Percentiles rank a stretch among this genome's conserved stretches.
phyloP scores from a whole-genome alignment of 148 eudicot species.

The Gaultheria prostrata region DNA sequence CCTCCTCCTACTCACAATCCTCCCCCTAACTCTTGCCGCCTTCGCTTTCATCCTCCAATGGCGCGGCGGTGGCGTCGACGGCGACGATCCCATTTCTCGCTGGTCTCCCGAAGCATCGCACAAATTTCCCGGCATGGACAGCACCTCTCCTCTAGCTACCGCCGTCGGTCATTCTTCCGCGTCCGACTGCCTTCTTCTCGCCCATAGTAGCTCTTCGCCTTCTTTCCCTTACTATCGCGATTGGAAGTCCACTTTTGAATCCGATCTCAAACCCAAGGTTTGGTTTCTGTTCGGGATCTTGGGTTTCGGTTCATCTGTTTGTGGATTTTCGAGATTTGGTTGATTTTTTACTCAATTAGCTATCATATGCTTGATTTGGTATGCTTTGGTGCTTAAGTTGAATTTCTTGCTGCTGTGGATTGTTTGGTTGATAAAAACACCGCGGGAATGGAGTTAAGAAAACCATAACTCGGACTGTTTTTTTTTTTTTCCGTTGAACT shows the following conservation, averaged over 20 bases:
- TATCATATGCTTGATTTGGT: conserved; percentile 15
- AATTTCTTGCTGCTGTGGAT: background rate
- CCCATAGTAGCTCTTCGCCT: conserved; percentile 38
- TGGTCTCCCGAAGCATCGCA: conserved; percentile 63
- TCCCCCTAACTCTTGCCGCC: conserved; percentile 76
- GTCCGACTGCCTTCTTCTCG: conserved; percentile 51
- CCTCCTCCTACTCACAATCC: conserved; percentile 66
- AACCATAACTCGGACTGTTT: background rate
- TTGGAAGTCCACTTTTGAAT: conserved; percentile 57
- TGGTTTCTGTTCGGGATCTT: background rate
- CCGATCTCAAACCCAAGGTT: conserved; percentile 90
- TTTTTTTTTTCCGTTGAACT: background rate
- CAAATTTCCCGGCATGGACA: conserved; percentile 74
- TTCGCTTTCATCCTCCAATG: conserved; percentile 90
- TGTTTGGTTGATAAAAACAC: background rate
- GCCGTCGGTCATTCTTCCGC: conserved; percentile 24
- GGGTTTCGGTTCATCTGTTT: conserved; percentile 25
- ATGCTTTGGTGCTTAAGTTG: background rate
- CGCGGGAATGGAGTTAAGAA: background rate
- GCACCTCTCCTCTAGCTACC: conserved; percentile 46
- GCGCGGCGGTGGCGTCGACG: conserved; percentile 77
- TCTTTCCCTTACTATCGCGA: conserved; percentile 69
- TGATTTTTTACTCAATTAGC: conserved; percentile 13
- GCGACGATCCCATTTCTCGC: conserved; percentile 67
- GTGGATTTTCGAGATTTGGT: conserved; percentile 12